Evolutionary conservation across 345 rosid genomes (phyloP).

Genomic region (Turnera subulata): DNA sequence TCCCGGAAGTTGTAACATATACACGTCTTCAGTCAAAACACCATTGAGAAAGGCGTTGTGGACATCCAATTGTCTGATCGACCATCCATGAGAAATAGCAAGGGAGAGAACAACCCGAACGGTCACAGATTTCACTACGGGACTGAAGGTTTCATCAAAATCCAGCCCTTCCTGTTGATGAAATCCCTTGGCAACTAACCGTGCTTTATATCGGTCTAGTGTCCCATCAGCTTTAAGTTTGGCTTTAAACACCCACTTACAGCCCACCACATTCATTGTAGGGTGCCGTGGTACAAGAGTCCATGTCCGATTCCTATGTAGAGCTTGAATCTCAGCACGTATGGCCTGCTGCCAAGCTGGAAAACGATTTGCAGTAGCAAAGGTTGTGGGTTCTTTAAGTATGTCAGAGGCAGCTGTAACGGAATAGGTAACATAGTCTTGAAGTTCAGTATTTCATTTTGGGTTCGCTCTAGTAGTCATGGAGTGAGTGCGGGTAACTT

Average conservation of each 20-base stretch:
- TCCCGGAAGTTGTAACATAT: neutral
- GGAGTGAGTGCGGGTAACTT: too few species aligned
- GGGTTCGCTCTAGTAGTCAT: too few species aligned
- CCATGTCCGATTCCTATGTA: neutral
- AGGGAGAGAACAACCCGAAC: too few species aligned
- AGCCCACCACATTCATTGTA: neutral
- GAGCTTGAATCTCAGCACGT: neutral
- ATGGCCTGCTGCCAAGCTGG: neutral
- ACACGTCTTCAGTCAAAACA: neutral
- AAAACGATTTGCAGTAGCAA: neutral
- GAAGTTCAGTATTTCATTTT: neutral
- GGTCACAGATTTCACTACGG: too few species aligned
- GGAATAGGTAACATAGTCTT: neutral
- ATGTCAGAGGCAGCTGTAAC: neutral
- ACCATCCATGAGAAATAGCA: too few species aligned
- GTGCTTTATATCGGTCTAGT: neutral
- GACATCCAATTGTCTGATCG: too few species aligned
- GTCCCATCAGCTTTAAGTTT: neutral
- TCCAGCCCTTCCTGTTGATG: too few species aligned
- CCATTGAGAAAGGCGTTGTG: too few species aligned
- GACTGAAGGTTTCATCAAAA: too few species aligned
- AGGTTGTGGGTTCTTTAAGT: neutral
- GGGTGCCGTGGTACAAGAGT: neutral
- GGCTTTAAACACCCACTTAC: neutral
- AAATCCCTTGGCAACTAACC: too few species aligned